A percentile compares a stretch with the other conserved stretches of the same genome.
These are phyloP conservation scores for Populus hybrid DNA, from an alignment of 441 rosid species.

Conservation along the genomic window DNA sequence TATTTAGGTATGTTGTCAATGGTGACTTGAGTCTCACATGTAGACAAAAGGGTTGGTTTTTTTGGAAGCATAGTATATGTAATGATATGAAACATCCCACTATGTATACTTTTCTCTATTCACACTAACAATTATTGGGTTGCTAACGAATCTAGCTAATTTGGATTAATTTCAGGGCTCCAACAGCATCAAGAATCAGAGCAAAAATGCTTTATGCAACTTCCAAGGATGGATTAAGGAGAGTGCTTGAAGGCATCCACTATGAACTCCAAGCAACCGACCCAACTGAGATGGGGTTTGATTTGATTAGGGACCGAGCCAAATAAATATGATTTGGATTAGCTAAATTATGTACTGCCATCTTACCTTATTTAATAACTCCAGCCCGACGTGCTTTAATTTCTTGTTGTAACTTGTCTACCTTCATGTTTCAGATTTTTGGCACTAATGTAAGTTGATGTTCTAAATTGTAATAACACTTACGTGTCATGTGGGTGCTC, in stretches of 20 bases:
- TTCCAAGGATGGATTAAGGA: constrained; percentile 77
- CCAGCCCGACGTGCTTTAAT: constrained; percentile 24
- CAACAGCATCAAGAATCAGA: constrained; percentile 76
- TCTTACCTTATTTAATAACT: constrained; percentile 33
- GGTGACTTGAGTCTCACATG: not conserved
- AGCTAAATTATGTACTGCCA: constrained; percentile 8
- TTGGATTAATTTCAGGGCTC: constrained; percentile 53
- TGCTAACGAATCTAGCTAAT: not conserved
- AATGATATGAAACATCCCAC: not conserved
- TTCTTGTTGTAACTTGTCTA: not conserved
- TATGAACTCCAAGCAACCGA: constrained; percentile 16
- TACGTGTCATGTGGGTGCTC: constrained; percentile 15
- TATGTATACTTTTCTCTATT: not conserved
- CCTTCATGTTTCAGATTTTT: constrained; percentile 13
- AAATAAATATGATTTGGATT: constrained; percentile 26
- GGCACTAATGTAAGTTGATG: constrained; percentile 29
- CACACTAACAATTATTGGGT: not conserved
- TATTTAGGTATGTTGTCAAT: constrained; percentile 8
- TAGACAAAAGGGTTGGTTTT: constrained; percentile 1
- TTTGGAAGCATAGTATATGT: constrained; percentile 12
- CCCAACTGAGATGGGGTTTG: constrained; percentile 17
- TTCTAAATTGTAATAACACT: constrained; percentile 33
- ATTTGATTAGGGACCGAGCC: constrained; percentile 40
- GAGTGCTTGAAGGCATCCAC: constrained; percentile 13
- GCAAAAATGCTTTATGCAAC: constrained; percentile 88